A percentile compares a stretch with the other conserved stretches of the same genome.
Conservation (phyloP, 331 rosid species). For the Rhamnella rubrinervis region DNA sequence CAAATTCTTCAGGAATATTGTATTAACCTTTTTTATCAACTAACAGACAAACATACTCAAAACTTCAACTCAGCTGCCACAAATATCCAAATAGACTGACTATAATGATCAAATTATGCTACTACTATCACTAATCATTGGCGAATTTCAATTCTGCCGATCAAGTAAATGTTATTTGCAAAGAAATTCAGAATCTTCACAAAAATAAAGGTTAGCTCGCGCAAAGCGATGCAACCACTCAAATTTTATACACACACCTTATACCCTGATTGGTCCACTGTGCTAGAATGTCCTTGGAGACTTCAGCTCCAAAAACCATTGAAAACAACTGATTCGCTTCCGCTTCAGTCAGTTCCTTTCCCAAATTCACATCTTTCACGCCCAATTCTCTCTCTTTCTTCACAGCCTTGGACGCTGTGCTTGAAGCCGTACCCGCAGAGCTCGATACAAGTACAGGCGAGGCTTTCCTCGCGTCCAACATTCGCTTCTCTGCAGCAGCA, state of each 20-base stretch:
- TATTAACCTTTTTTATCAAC: neutral
- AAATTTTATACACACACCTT: constrained; percentile 46
- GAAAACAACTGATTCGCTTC: constrained; percentile 70
- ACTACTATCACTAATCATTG: neutral
- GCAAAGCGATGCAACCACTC: no score
- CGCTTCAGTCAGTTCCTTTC: constrained; percentile 49
- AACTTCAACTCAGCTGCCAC: neutral
- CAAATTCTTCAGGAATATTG: neutral
- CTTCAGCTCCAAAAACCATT: constrained; percentile 80
- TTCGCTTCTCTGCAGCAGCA: constrained; percentile 92
- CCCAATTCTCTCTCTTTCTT: constrained; percentile 41
- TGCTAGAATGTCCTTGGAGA: constrained; percentile 74
- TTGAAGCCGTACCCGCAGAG: neutral
- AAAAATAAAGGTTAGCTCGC: no score
- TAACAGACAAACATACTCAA: neutral
- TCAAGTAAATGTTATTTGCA: no score
- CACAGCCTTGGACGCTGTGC: constrained; percentile 29
- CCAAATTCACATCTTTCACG: constrained; percentile 43
- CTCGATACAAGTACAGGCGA: constrained; percentile 9
- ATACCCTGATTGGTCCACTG: constrained; percentile 98
- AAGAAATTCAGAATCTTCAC: no score
- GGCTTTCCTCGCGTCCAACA: constrained; percentile 33
- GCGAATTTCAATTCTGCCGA: no score
- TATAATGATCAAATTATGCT: neutral
- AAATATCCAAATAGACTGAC: neutral